These are phyloP conservation scores for Aspergillus brasiliensis DNA, from an alignment of 2,329 filamentous ascomycete genomes.

Conservation along the genomic window DNA sequence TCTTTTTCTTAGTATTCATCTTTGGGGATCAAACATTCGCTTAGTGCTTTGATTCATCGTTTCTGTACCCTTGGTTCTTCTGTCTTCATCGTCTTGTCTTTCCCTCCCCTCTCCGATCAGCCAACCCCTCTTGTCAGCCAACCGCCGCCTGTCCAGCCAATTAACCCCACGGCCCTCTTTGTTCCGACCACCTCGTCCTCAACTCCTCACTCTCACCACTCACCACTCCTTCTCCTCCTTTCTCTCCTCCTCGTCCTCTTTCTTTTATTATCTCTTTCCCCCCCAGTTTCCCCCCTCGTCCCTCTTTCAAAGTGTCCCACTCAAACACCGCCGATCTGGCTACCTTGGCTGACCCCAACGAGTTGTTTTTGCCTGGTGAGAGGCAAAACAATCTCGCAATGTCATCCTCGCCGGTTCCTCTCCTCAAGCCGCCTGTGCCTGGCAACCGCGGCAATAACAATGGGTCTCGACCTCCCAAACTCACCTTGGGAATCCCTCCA, in stretches of 20 bases:
- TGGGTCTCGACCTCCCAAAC: conserved; percentile 68
- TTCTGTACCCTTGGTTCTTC: not conserved
- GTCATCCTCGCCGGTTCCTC: conserved; percentile 71
- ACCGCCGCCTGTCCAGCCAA: conserved; percentile 15
- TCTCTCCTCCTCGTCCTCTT: conserved; percentile 5
- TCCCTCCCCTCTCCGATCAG: not conserved
- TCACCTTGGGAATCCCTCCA: conserved; percentile 87
- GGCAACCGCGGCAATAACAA: conserved; percentile 64
- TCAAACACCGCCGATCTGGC: conserved; percentile 37
- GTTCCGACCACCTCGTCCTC: conserved; percentile 11
- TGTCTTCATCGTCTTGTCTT: not conserved
- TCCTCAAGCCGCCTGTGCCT: conserved; percentile 80
- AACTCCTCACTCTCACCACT: conserved; percentile 11
- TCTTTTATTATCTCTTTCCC: conserved; percentile 1
- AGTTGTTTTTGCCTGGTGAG: conserved; percentile 44
- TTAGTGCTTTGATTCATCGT: conserved; percentile 4
- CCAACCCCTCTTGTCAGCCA: conserved; percentile 17
- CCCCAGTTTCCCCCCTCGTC: conserved; percentile 8
- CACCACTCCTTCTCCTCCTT: too few species aligned
- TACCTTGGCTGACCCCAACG: conserved; percentile 42
- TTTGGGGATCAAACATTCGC: conserved; percentile 4
- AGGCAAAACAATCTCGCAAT: conserved; percentile 56
- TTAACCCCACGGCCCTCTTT: conserved; percentile 19
- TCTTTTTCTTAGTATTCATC: not conserved
- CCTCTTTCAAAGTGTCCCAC: conserved; percentile 21